phyloP scores from a whole-genome alignment of 1,284 basidiomycete species.

The Irpex sp. region DNA sequence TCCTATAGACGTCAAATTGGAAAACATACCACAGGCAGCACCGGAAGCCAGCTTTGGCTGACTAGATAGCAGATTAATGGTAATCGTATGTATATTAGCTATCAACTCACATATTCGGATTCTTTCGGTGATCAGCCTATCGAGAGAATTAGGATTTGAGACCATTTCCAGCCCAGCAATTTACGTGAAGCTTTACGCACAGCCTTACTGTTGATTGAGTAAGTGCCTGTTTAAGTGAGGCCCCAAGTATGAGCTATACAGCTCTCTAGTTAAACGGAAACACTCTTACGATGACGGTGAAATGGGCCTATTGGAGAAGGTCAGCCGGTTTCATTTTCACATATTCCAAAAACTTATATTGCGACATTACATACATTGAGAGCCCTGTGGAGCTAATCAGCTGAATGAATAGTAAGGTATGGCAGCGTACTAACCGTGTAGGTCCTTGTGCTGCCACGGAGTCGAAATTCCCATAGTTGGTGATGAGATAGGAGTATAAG shows the following conservation, averaged over 20 bases:
- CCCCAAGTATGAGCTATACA: not conserved
- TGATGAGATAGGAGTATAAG: conserved; percentile 2
- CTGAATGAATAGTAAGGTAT: not conserved
- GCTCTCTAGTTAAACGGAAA: not conserved
- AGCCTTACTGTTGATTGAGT: not conserved
- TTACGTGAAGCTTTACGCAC: not conserved
- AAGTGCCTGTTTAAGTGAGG: not conserved
- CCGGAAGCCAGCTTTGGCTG: no score
- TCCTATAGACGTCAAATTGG: no score
- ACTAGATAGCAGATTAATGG: no score
- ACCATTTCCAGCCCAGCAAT: no score
- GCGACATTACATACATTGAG: not conserved
- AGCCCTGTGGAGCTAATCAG: not conserved
- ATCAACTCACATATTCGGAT: no score
- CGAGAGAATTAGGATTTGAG: no score
- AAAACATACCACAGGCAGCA: no score
- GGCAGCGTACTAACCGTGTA: not conserved
- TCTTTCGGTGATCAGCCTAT: no score
- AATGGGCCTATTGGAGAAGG: not conserved
- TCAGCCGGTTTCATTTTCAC: not conserved
- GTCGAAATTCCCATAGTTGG: not conserved
- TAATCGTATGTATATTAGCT: no score
- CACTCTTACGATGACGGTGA: not conserved
- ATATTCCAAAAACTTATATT: not conserved
- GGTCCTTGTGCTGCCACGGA: not conserved